Evolutionary conservation across 805 yeast species (phyloP).

Genomic region (Helenozyma baotianmanensis): DNA sequence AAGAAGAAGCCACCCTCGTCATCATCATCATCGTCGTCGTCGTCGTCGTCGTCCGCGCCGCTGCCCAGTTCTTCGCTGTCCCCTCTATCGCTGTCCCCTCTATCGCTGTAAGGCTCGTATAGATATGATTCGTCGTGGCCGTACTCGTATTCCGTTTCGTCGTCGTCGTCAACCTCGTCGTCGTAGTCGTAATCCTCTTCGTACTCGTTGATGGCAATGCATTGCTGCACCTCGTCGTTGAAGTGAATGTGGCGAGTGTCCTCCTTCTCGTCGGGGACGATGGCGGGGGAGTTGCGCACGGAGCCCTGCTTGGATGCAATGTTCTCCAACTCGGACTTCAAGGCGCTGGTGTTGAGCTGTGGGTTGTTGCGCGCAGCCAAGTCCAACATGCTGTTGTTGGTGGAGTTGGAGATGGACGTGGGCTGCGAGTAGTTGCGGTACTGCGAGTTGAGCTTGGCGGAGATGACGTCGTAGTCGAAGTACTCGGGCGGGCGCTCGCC

Average conservation of each 20-base stretch:
- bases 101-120: constrained; percentile 10
- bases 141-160: constrained; percentile 17
- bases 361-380: constrained; percentile 12
- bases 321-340: constrained; percentile 4
- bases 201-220: constrained; percentile 60
- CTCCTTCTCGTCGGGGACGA: constrained; percentile 16
- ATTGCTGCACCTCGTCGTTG: constrained; percentile 91
- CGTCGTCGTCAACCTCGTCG: constrained; percentile 14
- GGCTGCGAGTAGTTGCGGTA: constrained; percentile 22
- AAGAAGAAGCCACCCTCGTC: constrained; percentile 70
- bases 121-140: constrained; percentile 14
- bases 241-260: constrained; percentile 78
- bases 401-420: constrained; percentile 30
- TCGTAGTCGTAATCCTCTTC: constrained; percentile 9
- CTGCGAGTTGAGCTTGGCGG: constrained; percentile 39
- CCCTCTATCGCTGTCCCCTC: constrained; percentile 13
- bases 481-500: constrained; percentile 31
- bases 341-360: constrained; percentile 2
- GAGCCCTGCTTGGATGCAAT: not conserved
- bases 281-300: constrained; percentile 1
- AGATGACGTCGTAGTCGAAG: constrained; percentile 41
- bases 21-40: constrained; percentile 44
- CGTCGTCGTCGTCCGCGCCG: constrained; percentile 23
- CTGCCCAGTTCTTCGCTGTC: constrained; percentile 15
- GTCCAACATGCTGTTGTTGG: constrained; percentile 18